phyloP scores from a whole-genome alignment of 768 basidiomycete species.

The Arthromyces matolae region DNA sequence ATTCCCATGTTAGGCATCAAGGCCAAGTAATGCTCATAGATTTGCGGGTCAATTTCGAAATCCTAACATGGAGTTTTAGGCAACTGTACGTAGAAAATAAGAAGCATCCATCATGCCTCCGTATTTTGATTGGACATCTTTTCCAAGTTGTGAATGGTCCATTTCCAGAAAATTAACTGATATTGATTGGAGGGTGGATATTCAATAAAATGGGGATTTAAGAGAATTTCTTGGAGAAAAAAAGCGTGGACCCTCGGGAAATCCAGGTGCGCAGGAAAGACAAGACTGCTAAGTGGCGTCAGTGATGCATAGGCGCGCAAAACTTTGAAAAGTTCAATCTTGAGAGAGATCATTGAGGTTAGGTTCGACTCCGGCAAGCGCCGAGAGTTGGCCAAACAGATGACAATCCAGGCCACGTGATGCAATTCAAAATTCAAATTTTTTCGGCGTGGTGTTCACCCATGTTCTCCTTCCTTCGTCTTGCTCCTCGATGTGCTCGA shows the following conservation, averaged over 20 bases:
- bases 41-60: slow-evolving; percentile 58
- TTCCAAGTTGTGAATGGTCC: slow-evolving; percentile 57
- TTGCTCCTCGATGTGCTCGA: slow-evolving; percentile 25
- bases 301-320: slow-evolving; percentile 54
- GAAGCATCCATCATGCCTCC: slow-evolving; percentile 39
- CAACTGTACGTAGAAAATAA: too few relatives aligned
- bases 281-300: slow-evolving; percentile 37
- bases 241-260: slow-evolving; percentile 48
- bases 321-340: slow-evolving; percentile 35
- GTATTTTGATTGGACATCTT: slow-evolving; percentile 27
- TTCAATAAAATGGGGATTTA: slow-evolving; percentile 45
- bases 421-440: slow-evolving; percentile 29
- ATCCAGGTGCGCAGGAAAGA: slow-evolving; percentile 36
- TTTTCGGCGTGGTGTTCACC: slow-evolving; percentile 16
- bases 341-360: slow-evolving; percentile 6
- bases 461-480: slow-evolving; percentile 35
- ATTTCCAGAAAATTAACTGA: slow-evolving; percentile 72
- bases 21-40: slow-evolving; percentile 61
- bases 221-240: slow-evolving; percentile 48
- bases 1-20: slow-evolving; percentile 37
- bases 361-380: neutral
- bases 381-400: slow-evolving; percentile 20
- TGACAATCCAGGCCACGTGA: slow-evolving; percentile 32
- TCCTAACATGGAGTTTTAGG: slow-evolving; percentile 30
- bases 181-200: slow-evolving; percentile 66